These are phyloP conservation scores for Globisporangium iwayamae DNA, from an alignment of 352 stramenopile genomes.

Conservation along the genomic window DNA sequence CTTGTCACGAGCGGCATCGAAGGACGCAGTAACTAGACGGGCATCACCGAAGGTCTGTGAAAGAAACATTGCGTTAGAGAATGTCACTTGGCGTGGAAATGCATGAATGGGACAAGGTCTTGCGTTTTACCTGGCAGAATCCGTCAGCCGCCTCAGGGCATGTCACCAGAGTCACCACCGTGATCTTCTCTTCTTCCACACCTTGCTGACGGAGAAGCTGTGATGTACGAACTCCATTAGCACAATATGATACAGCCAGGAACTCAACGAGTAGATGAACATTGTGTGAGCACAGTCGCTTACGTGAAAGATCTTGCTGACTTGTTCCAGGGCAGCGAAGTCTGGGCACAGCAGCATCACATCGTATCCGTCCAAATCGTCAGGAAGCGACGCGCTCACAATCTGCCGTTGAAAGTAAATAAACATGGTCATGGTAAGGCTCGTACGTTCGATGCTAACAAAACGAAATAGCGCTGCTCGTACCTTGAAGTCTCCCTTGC, in stretches of 20 bases:
- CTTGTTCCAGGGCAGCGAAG: constrained; percentile 53
- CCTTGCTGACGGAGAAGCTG: constrained; percentile 70
- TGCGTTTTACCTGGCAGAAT: constrained; percentile 59
- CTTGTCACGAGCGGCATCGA: constrained; percentile 54
- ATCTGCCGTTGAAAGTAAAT: constrained; percentile 21
- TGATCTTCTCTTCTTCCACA: constrained; percentile 75
- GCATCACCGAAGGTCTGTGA: constrained; percentile 60
- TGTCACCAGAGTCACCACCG: constrained; percentile 75
- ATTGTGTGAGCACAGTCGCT: neutral
- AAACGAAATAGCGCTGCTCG: neutral
- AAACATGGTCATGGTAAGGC: neutral
- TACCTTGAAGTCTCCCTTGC: constrained; percentile 48
- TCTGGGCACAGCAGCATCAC: constrained; percentile 69
- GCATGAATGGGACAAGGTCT: too few species aligned
- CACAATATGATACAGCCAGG: neutral
- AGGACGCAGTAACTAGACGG: constrained; percentile 74
- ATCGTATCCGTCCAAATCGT: constrained; percentile 62
- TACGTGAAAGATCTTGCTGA: constrained; percentile 77
- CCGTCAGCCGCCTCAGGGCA: constrained; percentile 72
- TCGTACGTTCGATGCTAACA: neutral
- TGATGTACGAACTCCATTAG: neutral
- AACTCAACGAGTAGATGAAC: neutral
- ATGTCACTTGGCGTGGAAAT: too few species aligned
- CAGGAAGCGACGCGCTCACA: constrained; percentile 45
- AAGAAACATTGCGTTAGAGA: neutral